Percentiles rank a stretch among this genome's conserved stretches.
Evolutionary conservation across 441 rosid genomes (phyloP).

Genomic region (Breynia disticha): DNA sequence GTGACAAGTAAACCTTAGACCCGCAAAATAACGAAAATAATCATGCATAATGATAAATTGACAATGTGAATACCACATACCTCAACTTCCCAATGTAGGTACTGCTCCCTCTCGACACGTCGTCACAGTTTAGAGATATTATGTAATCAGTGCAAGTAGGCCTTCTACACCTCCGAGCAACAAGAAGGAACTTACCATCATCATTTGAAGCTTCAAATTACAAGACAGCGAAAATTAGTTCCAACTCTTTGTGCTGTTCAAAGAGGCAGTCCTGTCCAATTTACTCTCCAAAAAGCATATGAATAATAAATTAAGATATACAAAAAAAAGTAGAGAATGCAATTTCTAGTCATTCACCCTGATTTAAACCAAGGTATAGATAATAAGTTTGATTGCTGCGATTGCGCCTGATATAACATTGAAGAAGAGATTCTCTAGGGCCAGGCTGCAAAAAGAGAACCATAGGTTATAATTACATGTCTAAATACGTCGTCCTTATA

Average conservation of each 20-base stretch:
- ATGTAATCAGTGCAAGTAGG: conserved; percentile 76
- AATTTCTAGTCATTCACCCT: conserved; percentile 33
- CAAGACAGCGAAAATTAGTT: not conserved
- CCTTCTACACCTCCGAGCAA: conserved; percentile 62
- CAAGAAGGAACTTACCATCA: conserved; percentile 76
- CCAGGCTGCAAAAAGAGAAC: conserved; percentile 51
- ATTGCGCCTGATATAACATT: conserved; percentile 58
- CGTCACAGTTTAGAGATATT: conserved; percentile 55
- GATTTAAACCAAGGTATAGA: conserved; percentile 57
- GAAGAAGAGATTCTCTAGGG: conserved; percentile 58
- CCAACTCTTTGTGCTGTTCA: not conserved
- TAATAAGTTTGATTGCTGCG: conserved; percentile 58
- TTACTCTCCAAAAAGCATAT: too few relatives aligned
- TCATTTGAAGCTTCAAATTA: conserved; percentile 44
- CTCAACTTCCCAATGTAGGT: conserved; percentile 67
- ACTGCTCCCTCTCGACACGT: conserved; percentile 55
- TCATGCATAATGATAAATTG: not conserved
- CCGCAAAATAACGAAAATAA: conserved; percentile 7
- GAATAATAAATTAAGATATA: too few relatives aligned
- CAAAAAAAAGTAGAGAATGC: conserved; percentile 2
- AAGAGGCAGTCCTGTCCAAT: not conserved
- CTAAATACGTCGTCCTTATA: not conserved
- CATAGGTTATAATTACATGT: not conserved
- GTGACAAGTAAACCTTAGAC: conserved; percentile 9
- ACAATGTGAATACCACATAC: conserved; percentile 18